Evolutionary conservation across 495 filamentous ascomycete genomes (phyloP).

Genomic region (Neurospora sp.): DNA sequence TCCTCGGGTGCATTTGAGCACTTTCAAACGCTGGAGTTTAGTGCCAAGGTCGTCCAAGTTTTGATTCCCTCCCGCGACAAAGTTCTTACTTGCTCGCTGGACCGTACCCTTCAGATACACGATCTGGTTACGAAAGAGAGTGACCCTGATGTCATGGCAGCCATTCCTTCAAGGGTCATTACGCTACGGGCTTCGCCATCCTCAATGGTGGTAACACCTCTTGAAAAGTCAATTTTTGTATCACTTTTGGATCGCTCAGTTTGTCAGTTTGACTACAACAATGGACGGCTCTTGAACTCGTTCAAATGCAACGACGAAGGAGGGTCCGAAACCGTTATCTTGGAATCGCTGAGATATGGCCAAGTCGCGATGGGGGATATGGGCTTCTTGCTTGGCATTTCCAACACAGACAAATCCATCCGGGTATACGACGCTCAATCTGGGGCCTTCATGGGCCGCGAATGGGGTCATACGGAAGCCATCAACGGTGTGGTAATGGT

Average conservation of each 20-base stretch:
- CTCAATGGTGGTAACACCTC: conserved; percentile 61
- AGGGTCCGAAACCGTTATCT: conserved; percentile 67
- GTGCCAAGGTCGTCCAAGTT: conserved; percentile 38
- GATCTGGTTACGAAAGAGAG: conserved; percentile 66
- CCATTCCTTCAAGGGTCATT: conserved; percentile 62
- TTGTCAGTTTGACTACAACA: conserved; percentile 61
- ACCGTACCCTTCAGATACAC: conserved; percentile 73
- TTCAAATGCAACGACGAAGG: conserved; percentile 78
- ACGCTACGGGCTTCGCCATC: conserved; percentile 77
- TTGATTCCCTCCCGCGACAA: conserved; percentile 42
- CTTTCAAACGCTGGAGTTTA: conserved; percentile 42
- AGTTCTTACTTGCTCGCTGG: conserved; percentile 77
- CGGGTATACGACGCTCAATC: conserved; percentile 72
- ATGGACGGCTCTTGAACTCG: conserved; percentile 56
- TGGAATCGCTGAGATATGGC: conserved; percentile 62
- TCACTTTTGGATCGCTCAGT: conserved; percentile 78
- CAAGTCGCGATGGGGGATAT: conserved; percentile 27
- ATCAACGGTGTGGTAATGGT: conserved; percentile 75
- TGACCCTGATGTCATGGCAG: conserved; percentile 59
- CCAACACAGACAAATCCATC: conserved; percentile 90
- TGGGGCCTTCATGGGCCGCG: conserved; percentile 68
- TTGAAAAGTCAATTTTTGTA: conserved; percentile 55
- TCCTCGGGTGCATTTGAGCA: conserved; percentile 36
- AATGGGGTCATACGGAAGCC: conserved; percentile 90
- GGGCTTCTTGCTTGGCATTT: conserved; percentile 65